Evolutionary conservation across 139 green algal species (phyloP), one percentile per base, ranked within the genome.

Genomic region (Picochlorum sp.): DNA sequence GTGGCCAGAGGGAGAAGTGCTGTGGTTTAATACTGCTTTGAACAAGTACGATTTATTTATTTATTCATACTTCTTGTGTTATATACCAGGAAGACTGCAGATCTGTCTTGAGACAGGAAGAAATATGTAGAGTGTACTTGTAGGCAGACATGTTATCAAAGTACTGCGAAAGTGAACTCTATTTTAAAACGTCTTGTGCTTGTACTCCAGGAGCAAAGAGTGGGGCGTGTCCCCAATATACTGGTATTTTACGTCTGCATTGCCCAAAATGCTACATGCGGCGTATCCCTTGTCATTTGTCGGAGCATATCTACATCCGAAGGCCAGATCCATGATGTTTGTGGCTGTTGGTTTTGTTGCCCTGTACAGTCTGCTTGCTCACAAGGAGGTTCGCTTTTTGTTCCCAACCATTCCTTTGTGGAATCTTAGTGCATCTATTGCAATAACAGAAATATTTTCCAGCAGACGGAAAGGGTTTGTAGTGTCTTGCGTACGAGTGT

Each of bases 301-400:
- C 14, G 83, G 74, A 25, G 44, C 62, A 5, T 9, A 62, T 29
- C 14, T 81, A 30, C 74, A 89, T 35, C 37, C 44, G 2, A 37
- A 71, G 3, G 55, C 70, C 3, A 41, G 57, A 3, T 24, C 28
- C 1, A 22, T 62, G 4, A 18, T 69, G 14, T 33, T 18, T 1
- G 43, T 76, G 12, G 75, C 53, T 2, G 13, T 74, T 2, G 54
- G 49, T 20, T 93, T 83, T 55, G 44, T 89, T 3, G 33, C 35
- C 3, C 64, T 89, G n/a, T 94, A 93, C 61, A 94, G 85, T 1
- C 51, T 63, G 18, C 74, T 93, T 16, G 64, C 64, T 1, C 85
- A 93, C 71, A 93, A 94, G 68, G 80, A 88, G 63, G 67, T 85
- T 36, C 72, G 85, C 6, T 94, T 94, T 67, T 53, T 94, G n/a